Base-by-base conservation (phyloP, 169 alveolate species). In the Plasmodium berghei region DNA sequence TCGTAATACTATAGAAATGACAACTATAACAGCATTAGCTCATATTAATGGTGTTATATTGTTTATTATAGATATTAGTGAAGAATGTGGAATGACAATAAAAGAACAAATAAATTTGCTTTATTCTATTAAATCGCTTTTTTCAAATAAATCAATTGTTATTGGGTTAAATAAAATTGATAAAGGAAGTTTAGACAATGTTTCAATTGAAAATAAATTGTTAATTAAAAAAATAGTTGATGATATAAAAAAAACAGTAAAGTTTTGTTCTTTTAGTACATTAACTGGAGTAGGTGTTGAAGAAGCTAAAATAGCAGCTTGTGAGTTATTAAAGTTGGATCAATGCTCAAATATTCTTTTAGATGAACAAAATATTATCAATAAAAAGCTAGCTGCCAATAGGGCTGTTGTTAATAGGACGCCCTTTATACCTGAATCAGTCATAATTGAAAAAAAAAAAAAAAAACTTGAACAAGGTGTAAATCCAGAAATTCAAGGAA, bases 1-100 rank as follows among this genome's bases (percentile, higher is more conserved):
- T 95, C 94, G 99, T 67, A 99, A 99, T 93, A 97, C 99, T 2
- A 98, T 99, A 55, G 99, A 99, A 94, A 98, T 99, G 99, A 96
- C 98, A 46, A 99, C 99, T 9, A 97, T 99, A 26, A 98, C 99
- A 20, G 99, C 99, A 40, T 93, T 99, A 46, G 99, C 99, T 28
- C 99, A 99, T 94, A 96, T 99, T 62, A 90, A 91, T 88, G 91
- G 96, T 70, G 95, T 94, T 45, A 94, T 95, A 18, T 24, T 96
- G 45, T 97, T 92, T 93, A 94, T 98, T 88, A 92, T 98, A 14
- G 99, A 99, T 92, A 96, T 98, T 58, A 96, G 99, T 90, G 99
- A 98, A 95, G 96, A 95, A 48, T 99, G 99, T 87, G 99, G 99
- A 1, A 96, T 97, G 94, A 94, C 99, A 20, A 96, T 99, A 55